Conservation (phyloP, 768 basidiomycete species). For the Harrya chromipes region DNA sequence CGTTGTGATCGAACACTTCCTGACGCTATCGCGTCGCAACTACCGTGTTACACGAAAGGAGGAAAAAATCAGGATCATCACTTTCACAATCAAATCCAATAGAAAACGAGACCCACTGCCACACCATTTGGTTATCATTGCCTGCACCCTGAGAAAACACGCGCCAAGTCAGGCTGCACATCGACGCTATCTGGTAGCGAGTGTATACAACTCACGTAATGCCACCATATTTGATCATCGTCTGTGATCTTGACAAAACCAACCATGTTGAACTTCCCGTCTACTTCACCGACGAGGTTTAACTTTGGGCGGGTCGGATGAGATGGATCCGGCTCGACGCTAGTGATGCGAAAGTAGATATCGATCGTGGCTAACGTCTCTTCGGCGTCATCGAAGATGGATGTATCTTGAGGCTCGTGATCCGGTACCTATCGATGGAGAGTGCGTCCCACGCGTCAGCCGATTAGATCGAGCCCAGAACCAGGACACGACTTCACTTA, state of each 20-base stretch:
- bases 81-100: not conserved
- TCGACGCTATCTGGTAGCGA: constrained; percentile 1
- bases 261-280: constrained; percentile 45
- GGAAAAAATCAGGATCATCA: not conserved
- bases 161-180: constrained; percentile 5
- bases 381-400: constrained; percentile 48
- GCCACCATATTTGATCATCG: constrained; percentile 59
- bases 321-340: constrained; percentile 41
- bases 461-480: not conserved
- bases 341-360: constrained; percentile 43
- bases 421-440: constrained; percentile 24
- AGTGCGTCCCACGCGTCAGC: constrained; percentile 3
- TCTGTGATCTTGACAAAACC: constrained; percentile 56
- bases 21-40: constrained; percentile 60
- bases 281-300: constrained; percentile 50
- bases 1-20: constrained; percentile 57
- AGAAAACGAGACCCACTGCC: constrained; percentile 43
- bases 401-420: constrained; percentile 35
- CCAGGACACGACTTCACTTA: constrained; percentile 5
- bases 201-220: constrained; percentile 47
- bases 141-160: constrained; percentile 42
- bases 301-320: constrained; percentile 54
- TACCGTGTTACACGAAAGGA: constrained; percentile 17
- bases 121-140: constrained; percentile 49
- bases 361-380: constrained; percentile 53